Base-by-base conservation (phyloP, 129 eudicot species). In the Escallonia herrerae region DNA sequence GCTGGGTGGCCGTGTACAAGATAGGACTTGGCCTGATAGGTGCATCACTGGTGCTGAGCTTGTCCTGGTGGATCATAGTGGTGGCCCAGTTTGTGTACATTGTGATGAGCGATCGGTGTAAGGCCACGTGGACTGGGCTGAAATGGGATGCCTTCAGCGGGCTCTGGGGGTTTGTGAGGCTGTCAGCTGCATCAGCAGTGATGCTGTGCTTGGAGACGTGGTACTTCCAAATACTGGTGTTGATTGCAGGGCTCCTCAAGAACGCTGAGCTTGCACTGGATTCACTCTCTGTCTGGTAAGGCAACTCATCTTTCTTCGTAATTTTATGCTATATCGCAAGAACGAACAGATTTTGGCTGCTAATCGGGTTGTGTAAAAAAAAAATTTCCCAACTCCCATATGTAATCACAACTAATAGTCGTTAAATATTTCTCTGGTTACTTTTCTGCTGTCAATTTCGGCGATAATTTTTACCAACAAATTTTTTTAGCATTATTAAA, bases 51-150 rank as follows among this genome's bases (percentile, higher is more conserved):
- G 75, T 72, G 60, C 71, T 88, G 75, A 88, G 96, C 56, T 60
- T 88, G 33, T 88, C 96, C 8, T 88, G 96, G 96, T 89, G 96
- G 89, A 78, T 89, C 33, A 85, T 85, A 5, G 96, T 89, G 37
- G 76, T 41, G 12, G 89, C 76, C 3, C 96, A 85, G 50, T 54
- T 82, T 56, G 73, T 73, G 61, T 88, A 82, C 63, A 82, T 88
- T 3, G 43, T 88, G 72, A 57, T 2, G 62, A 82, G 91, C 38
- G 78, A 80, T 11, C 75, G 46, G 53, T 84, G 93, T 53, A 88
- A 76, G 83, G 74, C 71, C 41, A 85, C 89, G 14, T 88, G 93
- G 96, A 80, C 71, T 0, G 96, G 93, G 58, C 67, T 88, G 41
- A 74, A 47, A 15, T 69, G 78, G 55, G 83, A 84, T 72, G 96